Conservation (phyloP, 75 land plant genomes). For the Ceratopteris richardii region DNA sequence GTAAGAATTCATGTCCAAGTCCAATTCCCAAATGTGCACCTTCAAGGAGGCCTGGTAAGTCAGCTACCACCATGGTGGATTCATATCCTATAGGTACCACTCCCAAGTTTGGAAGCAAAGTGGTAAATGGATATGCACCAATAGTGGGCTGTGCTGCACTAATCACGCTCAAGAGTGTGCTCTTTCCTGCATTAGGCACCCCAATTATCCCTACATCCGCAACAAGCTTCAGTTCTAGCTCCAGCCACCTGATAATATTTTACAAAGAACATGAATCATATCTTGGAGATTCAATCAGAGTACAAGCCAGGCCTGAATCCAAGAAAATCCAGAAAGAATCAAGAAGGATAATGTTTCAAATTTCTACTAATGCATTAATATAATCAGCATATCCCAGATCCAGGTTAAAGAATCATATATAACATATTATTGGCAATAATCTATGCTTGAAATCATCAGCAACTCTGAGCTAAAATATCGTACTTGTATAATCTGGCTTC, state of each 20-base stretch:
- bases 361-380: too few relatives aligned
- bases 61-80: conserved; percentile 89
- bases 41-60: conserved; percentile 95
- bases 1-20: conserved; percentile 90
- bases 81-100: conserved; percentile 83
- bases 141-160: conserved; percentile 89
- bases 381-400: too few relatives aligned
- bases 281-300: not conserved
- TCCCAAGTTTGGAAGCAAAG: conserved; percentile 86
- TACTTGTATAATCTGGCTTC: too few relatives aligned
- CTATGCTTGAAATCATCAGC: too few relatives aligned
- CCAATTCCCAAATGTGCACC: conserved; percentile 93
- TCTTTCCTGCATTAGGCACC: conserved; percentile 97
- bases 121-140: conserved; percentile 94
- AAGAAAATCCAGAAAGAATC: too few relatives aligned
- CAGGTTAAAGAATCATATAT: too few relatives aligned
- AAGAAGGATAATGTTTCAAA: too few relatives aligned
- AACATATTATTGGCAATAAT: too few relatives aligned
- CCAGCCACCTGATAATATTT: conserved; percentile 99
- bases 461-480: too few relatives aligned
- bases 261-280: conserved; percentile 7
- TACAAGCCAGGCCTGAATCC: too few relatives aligned
- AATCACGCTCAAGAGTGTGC: conserved; percentile 84
- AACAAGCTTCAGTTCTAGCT: conserved; percentile 91
- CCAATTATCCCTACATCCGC: conserved; percentile 99